phyloP scores from a whole-genome alignment of 495 filamentous ascomycete species.

The Bathelium albidoporum region DNA sequence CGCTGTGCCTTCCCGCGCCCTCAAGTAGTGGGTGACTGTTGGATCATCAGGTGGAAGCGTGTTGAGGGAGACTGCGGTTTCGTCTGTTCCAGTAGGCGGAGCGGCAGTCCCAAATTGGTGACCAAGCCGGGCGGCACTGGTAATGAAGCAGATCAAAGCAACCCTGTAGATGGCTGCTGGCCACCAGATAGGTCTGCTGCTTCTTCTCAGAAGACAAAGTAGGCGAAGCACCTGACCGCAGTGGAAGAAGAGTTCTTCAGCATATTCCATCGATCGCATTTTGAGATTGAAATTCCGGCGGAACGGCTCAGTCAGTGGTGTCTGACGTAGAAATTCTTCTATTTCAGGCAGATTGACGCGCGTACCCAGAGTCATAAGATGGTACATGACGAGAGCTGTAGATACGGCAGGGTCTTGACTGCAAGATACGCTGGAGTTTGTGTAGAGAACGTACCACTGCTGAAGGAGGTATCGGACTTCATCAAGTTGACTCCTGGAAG shows the following conservation, averaged over 20 bases:
- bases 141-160: not conserved
- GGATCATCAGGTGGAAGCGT: not conserved
- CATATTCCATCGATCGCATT: not conserved
- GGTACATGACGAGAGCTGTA: not conserved
- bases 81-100: not conserved
- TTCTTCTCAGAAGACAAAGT: constrained; percentile 1
- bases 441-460: not conserved
- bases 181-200: constrained; percentile 2
- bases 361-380: not conserved
- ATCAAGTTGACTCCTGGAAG: not conserved
- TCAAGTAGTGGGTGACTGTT: not conserved
- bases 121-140: not conserved
- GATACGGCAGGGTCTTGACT: not conserved
- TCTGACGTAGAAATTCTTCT: not conserved
- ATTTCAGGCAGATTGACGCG: not conserved
- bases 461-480: not conserved
- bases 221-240: not conserved
- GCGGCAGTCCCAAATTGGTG: not conserved
- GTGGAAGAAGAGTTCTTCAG: not conserved
- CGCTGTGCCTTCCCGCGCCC: not conserved
- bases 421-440: not conserved
- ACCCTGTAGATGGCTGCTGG: not conserved
- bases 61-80: not conserved
- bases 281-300: not conserved
- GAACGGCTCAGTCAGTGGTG: not conserved